Percentiles rank a stretch among this genome's conserved stretches.
These are phyloP conservation scores for Fusarium pseudonygamai DNA, from an alignment of 2,329 filamentous ascomycete genomes.

Conservation along the genomic window DNA sequence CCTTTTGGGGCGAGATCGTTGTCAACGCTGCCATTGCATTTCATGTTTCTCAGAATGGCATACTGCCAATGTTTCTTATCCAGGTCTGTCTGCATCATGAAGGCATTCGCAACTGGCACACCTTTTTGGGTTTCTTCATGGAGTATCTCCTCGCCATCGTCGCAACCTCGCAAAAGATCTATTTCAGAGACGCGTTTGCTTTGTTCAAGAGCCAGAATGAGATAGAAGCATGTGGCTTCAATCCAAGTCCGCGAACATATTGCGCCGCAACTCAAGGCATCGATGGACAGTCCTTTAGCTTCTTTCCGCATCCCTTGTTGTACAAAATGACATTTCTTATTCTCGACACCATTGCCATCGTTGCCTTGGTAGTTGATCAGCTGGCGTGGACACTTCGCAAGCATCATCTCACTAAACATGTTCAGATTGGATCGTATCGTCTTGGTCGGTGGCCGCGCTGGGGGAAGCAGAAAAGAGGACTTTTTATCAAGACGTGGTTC, in stretches of 20 bases:
- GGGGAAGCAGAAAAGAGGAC: slow-evolving; percentile 42
- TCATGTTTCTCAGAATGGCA: slow-evolving; percentile 50
- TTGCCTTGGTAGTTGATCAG: slow-evolving; percentile 48
- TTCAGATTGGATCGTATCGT: slow-evolving; percentile 45
- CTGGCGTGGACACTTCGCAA: slow-evolving; percentile 51
- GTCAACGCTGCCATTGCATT: slow-evolving; percentile 51
- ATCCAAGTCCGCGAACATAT: slow-evolving; percentile 52
- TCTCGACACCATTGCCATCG: slow-evolving; percentile 50
- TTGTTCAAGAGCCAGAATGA: slow-evolving; percentile 47
- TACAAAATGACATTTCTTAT: slow-evolving; percentile 52
- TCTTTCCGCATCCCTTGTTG: slow-evolving; percentile 51
- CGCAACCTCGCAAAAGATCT: slow-evolving; percentile 50
- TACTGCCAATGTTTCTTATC: slow-evolving; percentile 51
- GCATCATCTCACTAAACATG: slow-evolving; percentile 46
- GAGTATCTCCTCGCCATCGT: slow-evolving; percentile 52
- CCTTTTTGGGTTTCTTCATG: slow-evolving; percentile 51
- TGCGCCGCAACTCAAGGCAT: slow-evolving; percentile 49
- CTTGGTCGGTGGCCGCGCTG: slow-evolving; percentile 47
- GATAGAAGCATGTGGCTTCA: slow-evolving; percentile 47
- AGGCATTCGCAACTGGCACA: slow-evolving; percentile 53
- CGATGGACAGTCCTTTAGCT: slow-evolving; percentile 47
- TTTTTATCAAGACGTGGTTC: slow-evolving; percentile 44
- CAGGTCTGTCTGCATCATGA: slow-evolving; percentile 52
- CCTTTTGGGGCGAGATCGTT: slow-evolving; percentile 53
- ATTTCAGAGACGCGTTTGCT: slow-evolving; percentile 48